Evolutionary conservation across 192 early-diverging fungal species (phyloP).

Genomic region (Coemansia sp.): DNA sequence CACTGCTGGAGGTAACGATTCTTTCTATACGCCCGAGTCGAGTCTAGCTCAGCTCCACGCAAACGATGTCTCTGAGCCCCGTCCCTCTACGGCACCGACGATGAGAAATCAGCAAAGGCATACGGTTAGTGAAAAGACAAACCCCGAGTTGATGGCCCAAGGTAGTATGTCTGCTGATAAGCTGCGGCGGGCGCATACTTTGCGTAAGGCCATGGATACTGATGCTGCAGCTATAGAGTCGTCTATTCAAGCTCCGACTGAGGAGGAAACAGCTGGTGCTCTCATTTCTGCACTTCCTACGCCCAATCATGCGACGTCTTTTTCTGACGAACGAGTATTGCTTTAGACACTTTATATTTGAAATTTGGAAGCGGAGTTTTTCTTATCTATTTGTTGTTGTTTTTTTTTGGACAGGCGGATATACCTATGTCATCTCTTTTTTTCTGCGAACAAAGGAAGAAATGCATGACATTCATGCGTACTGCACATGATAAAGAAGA

Average conservation of each 20-base stretch:
- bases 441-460: background rate
- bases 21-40: slow-evolving; percentile 49
- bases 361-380: background rate
- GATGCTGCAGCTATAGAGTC: slow-evolving; percentile 42
- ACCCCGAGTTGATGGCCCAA: background rate
- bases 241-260: slow-evolving; percentile 25
- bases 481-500: background rate
- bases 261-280: slow-evolving; percentile 18
- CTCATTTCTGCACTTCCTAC: slow-evolving; percentile 49
- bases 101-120: slow-evolving; percentile 25
- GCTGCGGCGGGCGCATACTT: slow-evolving; percentile 37
- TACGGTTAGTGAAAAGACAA: slow-evolving; percentile 17
- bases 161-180: slow-evolving; percentile 2
- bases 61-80: slow-evolving; percentile 10
- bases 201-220: slow-evolving; percentile 43
- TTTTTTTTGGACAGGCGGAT: background rate
- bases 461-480: background rate
- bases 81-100: slow-evolving; percentile 46
- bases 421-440: background rate
- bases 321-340: slow-evolving; percentile 29
- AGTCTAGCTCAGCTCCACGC: slow-evolving; percentile 39
- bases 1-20: slow-evolving; percentile 21
- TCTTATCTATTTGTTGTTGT: background rate
- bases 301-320: slow-evolving; percentile 11
- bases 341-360: slow-evolving; percentile 15